Conservation (phyloP, 306 rosid species). For the Trifolium fragiferum region DNA sequence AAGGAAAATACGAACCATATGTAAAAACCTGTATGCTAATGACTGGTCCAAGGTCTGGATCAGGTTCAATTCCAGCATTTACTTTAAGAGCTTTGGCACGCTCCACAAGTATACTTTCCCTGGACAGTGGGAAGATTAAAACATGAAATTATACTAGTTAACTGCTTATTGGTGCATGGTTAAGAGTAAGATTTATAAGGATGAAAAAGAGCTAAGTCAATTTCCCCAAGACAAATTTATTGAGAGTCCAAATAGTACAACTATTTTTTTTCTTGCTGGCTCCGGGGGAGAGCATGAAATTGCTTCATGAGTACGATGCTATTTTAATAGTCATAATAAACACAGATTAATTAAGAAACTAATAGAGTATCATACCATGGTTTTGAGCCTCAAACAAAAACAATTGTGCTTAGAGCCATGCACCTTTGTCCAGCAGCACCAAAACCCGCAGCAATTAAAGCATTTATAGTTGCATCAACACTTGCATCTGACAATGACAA, state of each 20-base stretch:
- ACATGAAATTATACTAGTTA: no score
- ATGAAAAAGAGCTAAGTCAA: background rate
- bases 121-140: conserved; percentile 34
- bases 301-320: no score
- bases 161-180: no score
- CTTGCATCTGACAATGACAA: conserved; percentile 91
- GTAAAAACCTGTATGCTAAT: conserved; percentile 90
- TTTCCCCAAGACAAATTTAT: background rate
- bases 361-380: conserved; percentile 59
- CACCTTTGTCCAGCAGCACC: conserved; percentile 99
- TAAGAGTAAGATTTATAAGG: no score
- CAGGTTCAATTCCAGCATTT: conserved; percentile 84
- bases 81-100: conserved; percentile 74
- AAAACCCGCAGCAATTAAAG: conserved; percentile 88
- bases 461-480: conserved; percentile 75
- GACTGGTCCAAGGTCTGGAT: conserved; percentile 94
- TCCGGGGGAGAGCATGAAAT: no score
- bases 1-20: no score
- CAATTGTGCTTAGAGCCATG: conserved; percentile 94
- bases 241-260: no score
- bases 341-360: background rate
- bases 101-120: conserved; percentile 73
- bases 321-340: conserved; percentile 8
- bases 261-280: no score
- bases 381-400: conserved; percentile 81